Base-by-base conservation (phyloP, 352 stramenopile species). In the Globisporangium orthogonon region DNA sequence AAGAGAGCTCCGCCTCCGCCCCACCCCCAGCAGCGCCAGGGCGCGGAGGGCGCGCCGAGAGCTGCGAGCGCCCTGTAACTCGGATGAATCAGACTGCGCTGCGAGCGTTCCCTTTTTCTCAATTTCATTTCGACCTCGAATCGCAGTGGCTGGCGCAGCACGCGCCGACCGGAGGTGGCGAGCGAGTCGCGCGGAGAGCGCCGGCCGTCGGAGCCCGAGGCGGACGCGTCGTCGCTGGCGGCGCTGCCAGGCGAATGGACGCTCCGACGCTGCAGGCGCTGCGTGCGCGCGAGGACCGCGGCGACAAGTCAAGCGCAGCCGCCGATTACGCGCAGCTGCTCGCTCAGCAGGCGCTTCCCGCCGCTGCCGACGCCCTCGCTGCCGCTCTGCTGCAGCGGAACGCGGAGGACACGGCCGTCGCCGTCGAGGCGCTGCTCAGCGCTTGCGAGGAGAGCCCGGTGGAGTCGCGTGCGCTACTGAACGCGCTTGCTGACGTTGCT, bases 341-440 rank as follows among this genome's bases (percentile, higher is more conserved):
- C n/a, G 4, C 0, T 18, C 41, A 47, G n/a, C n/a, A 28, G 41
- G 7, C 17, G 18, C n/a, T 18, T 3, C 41, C 18, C 10, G 41
- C 23, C 10, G 41, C 3, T 6, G 7, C 4, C n/a, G 41, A 23
- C 41, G 41, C n/a, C 7, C 41, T 28, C 41, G 15, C 41, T 17
- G 15, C 30, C 1, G 63, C 53, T 47, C 33, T 86, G 33, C 48
- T 87, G 37, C 73, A 74, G 18, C 52, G 51, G 15, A 60, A 80
- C 35, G 54, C 30, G 28, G 49, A 37, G 7, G 74, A 87, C 52
- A 62, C 70, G 33, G 40, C 49, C 7, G 51, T 59, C 0, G 52
- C 69, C 39, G 47, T 78, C 14, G 17, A 51, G 14, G 28, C 18
- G 2, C 23, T 82, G 18, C 13, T 56, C 5, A 10, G 10, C 29